Base-by-base conservation (phyloP, 441 rosid genomes). In the Theobroma grandiflorum region DNA sequence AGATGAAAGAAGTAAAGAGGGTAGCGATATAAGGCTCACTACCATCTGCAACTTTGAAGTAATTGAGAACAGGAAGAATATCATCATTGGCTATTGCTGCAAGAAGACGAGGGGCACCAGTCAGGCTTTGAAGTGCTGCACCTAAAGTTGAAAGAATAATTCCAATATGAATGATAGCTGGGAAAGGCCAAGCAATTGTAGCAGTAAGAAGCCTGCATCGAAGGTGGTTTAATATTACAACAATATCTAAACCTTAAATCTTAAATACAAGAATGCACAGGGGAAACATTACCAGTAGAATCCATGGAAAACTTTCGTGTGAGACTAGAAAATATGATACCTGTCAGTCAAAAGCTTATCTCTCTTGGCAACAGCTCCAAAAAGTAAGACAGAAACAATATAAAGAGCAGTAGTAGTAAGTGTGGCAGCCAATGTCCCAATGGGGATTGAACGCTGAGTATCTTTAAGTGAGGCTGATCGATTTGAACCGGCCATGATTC, bases 61-160 rank as follows among this genome's bases (percentile, higher is more conserved):
- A 95, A 86, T 94, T 92, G 81, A 97, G 95, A 86, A 97, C 86
- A 64, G 99, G 99, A 74, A 97, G 93, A 86, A 97, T 97, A 84
- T 97, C 99, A 88, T 97, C 99, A 83, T 97, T 97, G 79, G 99
- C 99, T 85, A 97, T 97, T 20, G 99, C 99, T 18, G 98, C 99
- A 82, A 97, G 98, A 75, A 97, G 90, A 79, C 98, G 92, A 57
- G 99, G 99, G 66, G 99, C 99, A 81, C 99, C 99, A 10, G 98
- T 92, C 84, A 97, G 80, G 88, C 99, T 95, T 80, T 97, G 99
- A 80, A 97, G 99, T 84, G 98, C 99, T 40, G 99, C 99, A 74
- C 99, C 99, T 87, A 97, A 86, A 74, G 99, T 97, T 79, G 99
- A 97, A 82, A 95, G 98, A 82, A 97, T 95, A 79, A 97, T 97